Base-by-base conservation (phyloP, 208 protist species). In the Crithidia expoeki region DNA sequence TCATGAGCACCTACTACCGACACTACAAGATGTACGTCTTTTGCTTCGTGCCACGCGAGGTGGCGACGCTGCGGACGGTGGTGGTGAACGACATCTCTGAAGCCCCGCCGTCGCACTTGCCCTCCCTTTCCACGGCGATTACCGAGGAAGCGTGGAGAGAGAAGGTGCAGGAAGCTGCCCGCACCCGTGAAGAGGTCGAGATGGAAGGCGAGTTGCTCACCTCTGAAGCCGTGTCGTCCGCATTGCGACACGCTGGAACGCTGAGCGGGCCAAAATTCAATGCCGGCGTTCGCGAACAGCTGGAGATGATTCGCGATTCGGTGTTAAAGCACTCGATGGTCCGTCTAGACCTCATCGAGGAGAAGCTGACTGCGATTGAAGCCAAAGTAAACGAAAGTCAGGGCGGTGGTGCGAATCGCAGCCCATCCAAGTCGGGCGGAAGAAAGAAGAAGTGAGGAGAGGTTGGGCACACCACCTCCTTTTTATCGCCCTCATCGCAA, bases 1-100 rank as follows among this genome's bases (percentile, higher is more conserved):
- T 96, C 10, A 72, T 96, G 25, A 74, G 66, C 36, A 94, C 90
- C 32, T 97, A 97, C 76, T 95, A 93, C 75, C 81, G 91, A 11
- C 90, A 96, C 61, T 97, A 96, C 71, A 97, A 96, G 74, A 93
- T 97, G 86, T 97, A 97, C 79, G 62, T 84, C 27, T 97, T 93
- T 62, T 89, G 87, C 50, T 97, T 97, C 70, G 83, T 94, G 33
- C 83, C 84, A 10, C 77, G 76, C 32, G 71, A 95, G 47, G 67
- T 81, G 23, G 87, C 84, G 33, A 88, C 78, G 52, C 42, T 97
- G 23, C 70, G 62, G 30, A 84, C 82, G 33, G 40, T 86, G 6
- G 71, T 80, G 44, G 76, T 92, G 3, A 82, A 69, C 36, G 76
- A 80, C 66, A 33, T 85, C 7, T 68, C 81, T n/a, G 76, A 88